Evolutionary conservation across 495 filamentous ascomycete species (phyloP).

Genomic region (Polyplosphaeria fusca): DNA sequence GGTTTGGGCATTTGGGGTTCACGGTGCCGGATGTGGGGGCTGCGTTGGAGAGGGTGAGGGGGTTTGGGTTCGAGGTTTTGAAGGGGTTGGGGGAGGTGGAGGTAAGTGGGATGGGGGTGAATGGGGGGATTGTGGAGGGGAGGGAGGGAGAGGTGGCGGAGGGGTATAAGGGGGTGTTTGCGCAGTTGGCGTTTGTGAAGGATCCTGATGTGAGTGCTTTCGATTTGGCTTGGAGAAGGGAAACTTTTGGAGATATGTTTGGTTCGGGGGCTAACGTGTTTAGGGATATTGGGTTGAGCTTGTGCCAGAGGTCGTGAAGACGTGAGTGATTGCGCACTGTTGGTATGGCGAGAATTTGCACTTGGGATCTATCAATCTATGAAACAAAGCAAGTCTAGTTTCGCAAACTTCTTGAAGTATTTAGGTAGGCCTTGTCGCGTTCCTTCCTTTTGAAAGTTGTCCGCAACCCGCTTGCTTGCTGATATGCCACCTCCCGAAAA

Average conservation of each 20-base stretch:
- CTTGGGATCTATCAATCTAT: no score
- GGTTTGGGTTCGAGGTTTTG: constrained; percentile 20
- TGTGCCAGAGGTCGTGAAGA: constrained; percentile 16
- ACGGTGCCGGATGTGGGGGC: constrained; percentile 14
- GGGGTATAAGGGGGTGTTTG: constrained; percentile 24
- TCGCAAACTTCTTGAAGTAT: no score
- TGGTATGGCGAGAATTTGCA: no score
- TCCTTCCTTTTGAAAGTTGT: no score
- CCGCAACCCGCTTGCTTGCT: no score
- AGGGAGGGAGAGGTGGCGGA: constrained; percentile 5
- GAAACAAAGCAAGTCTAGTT: no score
- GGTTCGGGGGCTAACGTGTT: not conserved
- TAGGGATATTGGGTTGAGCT: constrained; percentile 27
- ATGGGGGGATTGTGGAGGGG: not conserved
- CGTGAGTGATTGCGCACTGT: no score
- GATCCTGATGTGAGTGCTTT: constrained; percentile 26
- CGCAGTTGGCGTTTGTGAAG: constrained; percentile 22
- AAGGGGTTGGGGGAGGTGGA: constrained; percentile 15
- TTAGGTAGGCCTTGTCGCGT: no score
- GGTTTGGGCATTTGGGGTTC: constrained; percentile 25
- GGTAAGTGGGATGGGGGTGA: constrained; percentile 9
- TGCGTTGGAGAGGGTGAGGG: constrained; percentile 10
- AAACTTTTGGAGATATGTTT: not conserved
- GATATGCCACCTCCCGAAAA: no score
- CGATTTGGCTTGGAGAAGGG: not conserved